phyloP scores from a whole-genome alignment of 1,284 basidiomycete species.

The Coniferiporia sulphurascens region DNA sequence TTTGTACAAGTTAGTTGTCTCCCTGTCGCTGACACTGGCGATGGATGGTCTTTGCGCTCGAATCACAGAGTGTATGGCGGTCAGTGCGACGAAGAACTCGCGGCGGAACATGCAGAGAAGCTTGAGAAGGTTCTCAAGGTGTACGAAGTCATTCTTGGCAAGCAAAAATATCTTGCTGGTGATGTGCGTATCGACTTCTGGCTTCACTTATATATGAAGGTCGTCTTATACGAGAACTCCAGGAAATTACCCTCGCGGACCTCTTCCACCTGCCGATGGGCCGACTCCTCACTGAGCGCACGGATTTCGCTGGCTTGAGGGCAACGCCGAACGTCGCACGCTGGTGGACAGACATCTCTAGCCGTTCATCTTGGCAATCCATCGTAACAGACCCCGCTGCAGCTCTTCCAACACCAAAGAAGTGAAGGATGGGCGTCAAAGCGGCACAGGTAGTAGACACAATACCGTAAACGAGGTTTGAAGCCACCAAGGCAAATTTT shows the following conservation, averaged over 20 bases:
- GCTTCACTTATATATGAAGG: background rate
- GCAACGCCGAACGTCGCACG: constrained; percentile 29
- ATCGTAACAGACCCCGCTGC: too few species aligned
- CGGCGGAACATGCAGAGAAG: constrained; percentile 22
- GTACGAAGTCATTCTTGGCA: constrained; percentile 43
- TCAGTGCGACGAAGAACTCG: constrained; percentile 26
- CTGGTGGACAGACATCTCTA: constrained; percentile 9
- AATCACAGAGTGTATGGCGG: constrained; percentile 10
- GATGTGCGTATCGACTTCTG: constrained; percentile 27
- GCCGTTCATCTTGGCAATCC: background rate
- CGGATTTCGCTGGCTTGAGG: constrained; percentile 23
- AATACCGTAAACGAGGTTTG: too few species aligned
- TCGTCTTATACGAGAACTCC: background rate
- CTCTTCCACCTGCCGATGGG: constrained; percentile 50
- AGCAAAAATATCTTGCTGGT: constrained; percentile 44
- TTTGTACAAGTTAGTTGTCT: too few species aligned
- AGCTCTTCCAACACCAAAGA: too few species aligned
- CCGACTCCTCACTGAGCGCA: constrained; percentile 20
- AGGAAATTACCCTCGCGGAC: constrained; percentile 47
- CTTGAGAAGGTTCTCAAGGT: constrained; percentile 35
- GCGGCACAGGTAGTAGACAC: too few species aligned
- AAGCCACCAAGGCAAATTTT: too few species aligned
- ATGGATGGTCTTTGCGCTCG: too few species aligned
- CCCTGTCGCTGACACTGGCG: too few species aligned
- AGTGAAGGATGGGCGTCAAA: too few species aligned